Conservation (phyloP, 495 filamentous ascomycete genomes). For the Thermothielavioides terrestris region DNA sequence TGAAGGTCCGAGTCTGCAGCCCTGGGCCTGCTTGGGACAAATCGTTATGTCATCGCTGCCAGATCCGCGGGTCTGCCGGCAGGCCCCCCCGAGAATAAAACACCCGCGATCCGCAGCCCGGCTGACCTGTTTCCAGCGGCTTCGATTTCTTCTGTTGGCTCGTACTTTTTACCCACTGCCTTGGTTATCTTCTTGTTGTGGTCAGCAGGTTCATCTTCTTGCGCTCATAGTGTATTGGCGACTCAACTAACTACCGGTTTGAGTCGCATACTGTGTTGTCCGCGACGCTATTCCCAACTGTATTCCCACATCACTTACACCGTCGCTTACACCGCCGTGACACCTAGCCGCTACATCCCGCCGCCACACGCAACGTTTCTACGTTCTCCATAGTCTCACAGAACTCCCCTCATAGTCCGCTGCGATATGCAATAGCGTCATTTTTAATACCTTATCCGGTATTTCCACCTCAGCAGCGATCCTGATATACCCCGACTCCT, state of each 20-base stretch:
- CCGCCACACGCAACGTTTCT: not conserved
- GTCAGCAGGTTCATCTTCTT: too few species aligned
- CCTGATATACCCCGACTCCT: not conserved
- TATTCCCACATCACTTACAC: too few species aligned
- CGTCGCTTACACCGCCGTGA: not conserved
- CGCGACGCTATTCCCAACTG: too few species aligned
- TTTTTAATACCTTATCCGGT: not conserved
- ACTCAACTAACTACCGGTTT: too few species aligned
- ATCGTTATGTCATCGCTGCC: constrained; percentile 27
- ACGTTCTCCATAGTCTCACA: not conserved
- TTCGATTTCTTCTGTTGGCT: constrained; percentile 5
- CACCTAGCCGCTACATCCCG: too few species aligned
- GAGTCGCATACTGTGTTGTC: too few species aligned
- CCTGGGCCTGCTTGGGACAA: constrained; percentile 20
- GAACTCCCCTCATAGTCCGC: too few species aligned
- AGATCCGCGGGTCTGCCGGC: constrained; percentile 10
- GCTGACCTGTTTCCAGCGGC: too few species aligned
- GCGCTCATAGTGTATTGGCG: too few species aligned
- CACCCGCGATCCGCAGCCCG: constrained; percentile 12
- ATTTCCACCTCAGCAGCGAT: not conserved
- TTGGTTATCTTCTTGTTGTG: constrained; percentile 4
- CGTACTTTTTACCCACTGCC: not conserved
- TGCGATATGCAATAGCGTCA: constrained; percentile 12
- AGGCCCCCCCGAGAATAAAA: constrained; percentile 21
- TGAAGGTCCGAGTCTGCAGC: constrained; percentile 16